A percentile compares a stretch with the other conserved stretches of the same genome.
These are phyloP conservation scores for Globisporangium echinulatum DNA, from an alignment of 352 stramenopile species.

Conservation along the genomic window DNA sequence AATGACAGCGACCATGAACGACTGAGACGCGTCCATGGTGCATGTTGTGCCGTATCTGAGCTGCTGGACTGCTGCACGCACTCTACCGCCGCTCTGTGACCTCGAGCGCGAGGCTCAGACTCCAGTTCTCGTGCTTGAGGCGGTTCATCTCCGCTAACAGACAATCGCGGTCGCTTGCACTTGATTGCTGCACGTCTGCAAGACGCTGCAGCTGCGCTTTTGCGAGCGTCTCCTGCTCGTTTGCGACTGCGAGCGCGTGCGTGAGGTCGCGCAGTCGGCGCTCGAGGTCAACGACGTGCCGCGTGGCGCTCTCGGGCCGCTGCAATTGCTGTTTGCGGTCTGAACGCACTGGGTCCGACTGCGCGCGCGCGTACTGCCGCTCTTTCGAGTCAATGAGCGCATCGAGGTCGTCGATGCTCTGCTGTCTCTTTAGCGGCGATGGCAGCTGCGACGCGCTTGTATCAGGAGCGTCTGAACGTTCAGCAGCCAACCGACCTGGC, in stretches of 20 bases:
- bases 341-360: conserved; percentile 19
- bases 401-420: conserved; percentile 34
- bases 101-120: conserved; percentile 52
- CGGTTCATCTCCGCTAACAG: conserved; percentile 45
- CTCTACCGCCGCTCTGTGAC: conserved; percentile 31
- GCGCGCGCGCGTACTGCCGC: conserved; percentile 12
- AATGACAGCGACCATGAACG: neutral
- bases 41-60: neutral
- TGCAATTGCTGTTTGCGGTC: conserved; percentile 20
- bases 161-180: conserved; percentile 34
- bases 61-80: neutral
- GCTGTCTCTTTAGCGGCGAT: conserved; percentile 10
- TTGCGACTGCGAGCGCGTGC: conserved; percentile 50
- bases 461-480: neutral
- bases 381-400: conserved; percentile 32
- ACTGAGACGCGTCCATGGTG: conserved; percentile 2
- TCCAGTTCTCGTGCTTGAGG: conserved; percentile 68
- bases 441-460: no score
- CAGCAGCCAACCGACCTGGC: no score
- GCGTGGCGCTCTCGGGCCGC: neutral
- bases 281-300: conserved; percentile 11
- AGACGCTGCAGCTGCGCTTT: conserved; percentile 41
- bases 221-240: conserved; percentile 70
- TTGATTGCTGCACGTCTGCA: conserved; percentile 24
- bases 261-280: conserved; percentile 29